phyloP scores from a whole-genome alignment of 345 rosid species.

The Excoecaria agallocha region DNA sequence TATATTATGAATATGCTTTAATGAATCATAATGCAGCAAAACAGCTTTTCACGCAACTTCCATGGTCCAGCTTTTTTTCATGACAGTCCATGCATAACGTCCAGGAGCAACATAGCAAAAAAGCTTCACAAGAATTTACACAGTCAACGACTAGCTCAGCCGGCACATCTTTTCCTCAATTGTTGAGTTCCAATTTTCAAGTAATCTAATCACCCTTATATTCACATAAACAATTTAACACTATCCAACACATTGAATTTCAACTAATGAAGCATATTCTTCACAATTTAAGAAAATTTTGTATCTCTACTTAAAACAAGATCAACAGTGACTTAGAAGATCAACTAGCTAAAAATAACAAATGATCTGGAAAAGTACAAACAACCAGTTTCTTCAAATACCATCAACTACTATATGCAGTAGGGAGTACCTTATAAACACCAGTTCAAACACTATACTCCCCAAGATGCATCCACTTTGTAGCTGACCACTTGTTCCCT shows the following conservation, averaged over 20 bases:
- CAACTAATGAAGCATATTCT: background rate
- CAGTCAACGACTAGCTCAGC: background rate
- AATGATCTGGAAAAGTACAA: background rate
- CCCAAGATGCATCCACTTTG: constrained; percentile 85
- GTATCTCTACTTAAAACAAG: background rate
- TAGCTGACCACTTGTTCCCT: constrained; percentile 94
- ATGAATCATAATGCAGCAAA: background rate
- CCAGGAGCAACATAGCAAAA: background rate
- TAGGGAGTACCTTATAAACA: constrained; percentile 5
- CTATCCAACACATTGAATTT: background rate
- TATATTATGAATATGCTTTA: background rate
- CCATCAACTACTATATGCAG: background rate
- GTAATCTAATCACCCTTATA: background rate
- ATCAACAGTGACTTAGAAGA: background rate
- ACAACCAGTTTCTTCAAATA: background rate
- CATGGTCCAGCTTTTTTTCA: background rate
- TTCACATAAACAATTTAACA: background rate
- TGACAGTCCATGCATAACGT: background rate
- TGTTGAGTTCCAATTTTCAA: background rate
- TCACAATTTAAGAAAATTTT: background rate
- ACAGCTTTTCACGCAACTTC: background rate
- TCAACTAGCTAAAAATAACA: background rate
- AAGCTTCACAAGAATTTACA: background rate
- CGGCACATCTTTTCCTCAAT: background rate
- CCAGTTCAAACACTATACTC: constrained; percentile 46